phyloP scores from a whole-genome alignment of 352 stramenopile species.

The Pythium rishiriense region DNA sequence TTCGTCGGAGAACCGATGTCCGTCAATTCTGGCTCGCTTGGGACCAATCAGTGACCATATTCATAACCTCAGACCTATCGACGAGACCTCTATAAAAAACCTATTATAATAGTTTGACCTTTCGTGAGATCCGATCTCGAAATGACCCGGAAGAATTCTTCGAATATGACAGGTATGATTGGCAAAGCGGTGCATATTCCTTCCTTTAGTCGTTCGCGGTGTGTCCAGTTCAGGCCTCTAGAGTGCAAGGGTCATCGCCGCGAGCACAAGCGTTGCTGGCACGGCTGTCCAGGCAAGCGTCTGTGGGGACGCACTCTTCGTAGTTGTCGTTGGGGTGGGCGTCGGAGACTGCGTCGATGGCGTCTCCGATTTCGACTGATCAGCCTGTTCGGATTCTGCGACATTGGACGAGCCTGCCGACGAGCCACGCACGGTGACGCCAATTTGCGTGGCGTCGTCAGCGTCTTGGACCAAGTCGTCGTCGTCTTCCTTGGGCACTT shows the following conservation, averaged over 20 bases:
- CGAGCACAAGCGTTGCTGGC: background rate
- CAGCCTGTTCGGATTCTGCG: background rate
- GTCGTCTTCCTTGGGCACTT: conserved; percentile 15
- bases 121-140: too few species aligned
- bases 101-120: too few species aligned
- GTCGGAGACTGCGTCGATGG: background rate
- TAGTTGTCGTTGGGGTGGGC: too few species aligned
- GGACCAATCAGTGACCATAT: too few species aligned
- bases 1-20: too few species aligned
- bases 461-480: conserved; percentile 19
- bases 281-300: background rate
- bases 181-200: too few species aligned
- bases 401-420: background rate
- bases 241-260: background rate
- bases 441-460: conserved; percentile 1
- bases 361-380: background rate
- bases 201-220: too few species aligned
- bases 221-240: background rate
- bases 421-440: background rate
- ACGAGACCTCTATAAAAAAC: too few species aligned
- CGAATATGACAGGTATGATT: too few species aligned
- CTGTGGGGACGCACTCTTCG: background rate
- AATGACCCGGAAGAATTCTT: too few species aligned
- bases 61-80: too few species aligned
- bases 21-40: too few species aligned